These are phyloP conservation scores for Pestalotiopsis sp. DNA, from an alignment of 2,329 filamentous ascomycete species.

Conservation along the genomic window DNA sequence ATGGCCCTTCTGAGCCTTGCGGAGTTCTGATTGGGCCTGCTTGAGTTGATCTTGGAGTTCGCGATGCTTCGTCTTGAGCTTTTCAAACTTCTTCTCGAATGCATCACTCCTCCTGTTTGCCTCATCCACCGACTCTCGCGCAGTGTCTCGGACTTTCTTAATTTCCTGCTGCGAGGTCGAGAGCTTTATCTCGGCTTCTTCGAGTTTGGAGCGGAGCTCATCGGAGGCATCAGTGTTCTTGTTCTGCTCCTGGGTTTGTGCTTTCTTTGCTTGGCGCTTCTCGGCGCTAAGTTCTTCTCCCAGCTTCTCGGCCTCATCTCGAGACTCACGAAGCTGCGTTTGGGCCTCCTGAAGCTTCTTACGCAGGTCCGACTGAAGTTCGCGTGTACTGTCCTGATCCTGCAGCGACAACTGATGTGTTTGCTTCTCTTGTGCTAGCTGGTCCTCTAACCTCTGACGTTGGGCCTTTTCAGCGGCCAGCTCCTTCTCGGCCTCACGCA, in stretches of 20 bases:
- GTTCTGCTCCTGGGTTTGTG: slow-evolving; percentile 25
- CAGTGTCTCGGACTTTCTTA: slow-evolving; percentile 47
- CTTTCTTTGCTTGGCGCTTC: slow-evolving; percentile 30
- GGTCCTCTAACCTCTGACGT: slow-evolving; percentile 34
- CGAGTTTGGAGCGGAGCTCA: slow-evolving; percentile 33
- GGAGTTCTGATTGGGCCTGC: slow-evolving; percentile 52
- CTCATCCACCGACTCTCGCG: slow-evolving; percentile 60
- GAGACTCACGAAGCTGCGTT: slow-evolving; percentile 31
- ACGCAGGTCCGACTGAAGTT: slow-evolving; percentile 33
- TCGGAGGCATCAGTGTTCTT: slow-evolving; percentile 21
- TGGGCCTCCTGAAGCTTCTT: slow-evolving; percentile 35
- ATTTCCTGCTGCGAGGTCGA: slow-evolving; percentile 46
- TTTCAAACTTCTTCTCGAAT: slow-evolving; percentile 72
- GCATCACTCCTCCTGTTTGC: slow-evolving; percentile 64
- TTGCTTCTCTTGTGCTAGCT: slow-evolving; percentile 33
- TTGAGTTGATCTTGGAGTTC: slow-evolving; percentile 75
- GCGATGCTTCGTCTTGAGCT: slow-evolving; percentile 70
- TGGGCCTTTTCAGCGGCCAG: slow-evolving; percentile 32
- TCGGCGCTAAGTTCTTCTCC: slow-evolving; percentile 37
- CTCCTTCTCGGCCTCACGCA: slow-evolving; percentile 35
- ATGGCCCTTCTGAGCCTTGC: slow-evolving; percentile 41
- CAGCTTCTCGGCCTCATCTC: slow-evolving; percentile 33
- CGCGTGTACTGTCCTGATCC: slow-evolving; percentile 33
- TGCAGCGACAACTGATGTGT: slow-evolving; percentile 31
- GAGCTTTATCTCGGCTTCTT: slow-evolving; percentile 33